Conservation (phyloP, 352 stramenopile species). For the Pythium sp. region DNA sequence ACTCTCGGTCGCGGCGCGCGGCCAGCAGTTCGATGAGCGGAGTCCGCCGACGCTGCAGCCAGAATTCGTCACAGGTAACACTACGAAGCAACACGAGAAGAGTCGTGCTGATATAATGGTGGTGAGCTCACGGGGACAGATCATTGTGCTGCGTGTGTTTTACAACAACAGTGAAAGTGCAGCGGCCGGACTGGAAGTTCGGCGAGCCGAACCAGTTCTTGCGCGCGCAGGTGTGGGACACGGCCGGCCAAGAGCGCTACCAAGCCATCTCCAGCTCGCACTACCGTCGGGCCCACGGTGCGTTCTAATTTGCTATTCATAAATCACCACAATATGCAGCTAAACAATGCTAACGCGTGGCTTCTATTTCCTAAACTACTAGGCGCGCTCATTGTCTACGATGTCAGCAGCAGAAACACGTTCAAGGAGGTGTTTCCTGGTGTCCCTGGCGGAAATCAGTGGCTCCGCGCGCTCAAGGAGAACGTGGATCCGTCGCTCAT, state of each 20-base stretch:
- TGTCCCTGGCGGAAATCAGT: constrained; percentile 45
- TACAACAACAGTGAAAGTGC: constrained; percentile 45
- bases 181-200: constrained; percentile 67
- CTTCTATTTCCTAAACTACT: background rate
- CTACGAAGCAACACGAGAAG: background rate
- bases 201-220: constrained; percentile 65
- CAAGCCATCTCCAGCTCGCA: constrained; percentile 74
- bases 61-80: constrained; percentile 57
- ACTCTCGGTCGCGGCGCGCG: constrained; percentile 48
- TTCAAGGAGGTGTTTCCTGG: constrained; percentile 69
- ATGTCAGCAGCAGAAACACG: constrained; percentile 55
- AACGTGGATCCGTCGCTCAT: constrained; percentile 53
- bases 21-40: constrained; percentile 54
- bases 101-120: background rate
- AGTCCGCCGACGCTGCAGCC: constrained; percentile 52
- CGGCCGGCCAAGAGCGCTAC: constrained; percentile 64
- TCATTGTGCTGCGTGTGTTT: background rate
- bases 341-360: background rate
- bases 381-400: constrained; percentile 70
- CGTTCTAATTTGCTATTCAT: background rate
- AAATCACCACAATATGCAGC: background rate
- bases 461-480: constrained; percentile 61
- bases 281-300: constrained; percentile 62
- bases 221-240: constrained; percentile 71
- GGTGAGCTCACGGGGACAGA: background rate